Evolutionary conservation across 2,329 filamentous ascomycete genomes (phyloP).

Genomic region (Thelonectria rubi): DNA sequence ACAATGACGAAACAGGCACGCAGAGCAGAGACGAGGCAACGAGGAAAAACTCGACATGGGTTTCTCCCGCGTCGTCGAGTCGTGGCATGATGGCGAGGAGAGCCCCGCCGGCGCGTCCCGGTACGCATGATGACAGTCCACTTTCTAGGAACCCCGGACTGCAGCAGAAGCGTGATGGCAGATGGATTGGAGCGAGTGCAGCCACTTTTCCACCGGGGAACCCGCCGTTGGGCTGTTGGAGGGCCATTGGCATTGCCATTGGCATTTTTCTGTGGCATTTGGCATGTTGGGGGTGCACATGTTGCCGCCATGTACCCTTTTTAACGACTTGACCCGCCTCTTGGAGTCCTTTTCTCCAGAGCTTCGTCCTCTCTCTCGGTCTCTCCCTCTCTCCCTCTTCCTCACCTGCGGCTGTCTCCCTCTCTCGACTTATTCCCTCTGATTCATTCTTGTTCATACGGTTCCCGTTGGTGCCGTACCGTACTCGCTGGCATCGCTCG

Average conservation of each 20-base stretch:
- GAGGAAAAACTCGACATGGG: conserved; percentile 11
- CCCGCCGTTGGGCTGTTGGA: conserved; percentile 5
- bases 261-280: background rate
- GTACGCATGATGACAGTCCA: conserved; percentile 42
- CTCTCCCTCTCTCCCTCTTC: background rate
- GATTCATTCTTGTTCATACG: background rate
- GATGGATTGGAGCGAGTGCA: background rate
- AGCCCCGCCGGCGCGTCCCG: conserved; percentile 39
- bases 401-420: too few relatives aligned
- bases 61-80: conserved; percentile 23
- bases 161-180: conserved; percentile 4
- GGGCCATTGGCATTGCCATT: background rate
- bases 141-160: conserved; percentile 29
- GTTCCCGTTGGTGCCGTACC: background rate
- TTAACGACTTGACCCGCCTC: conserved; percentile 40
- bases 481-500: background rate
- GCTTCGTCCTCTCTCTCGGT: conserved; percentile 9
- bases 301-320: conserved; percentile 2
- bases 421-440: background rate
- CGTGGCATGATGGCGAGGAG: conserved; percentile 41
- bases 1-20: too few relatives aligned
- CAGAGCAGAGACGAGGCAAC: conserved; percentile 4
- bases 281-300: conserved; percentile 7
- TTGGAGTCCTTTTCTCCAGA: conserved; percentile 13
- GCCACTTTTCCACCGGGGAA: conserved; percentile 19